Conservation (phyloP, 1,284 basidiomycete genomes). For the Austroboletus novae-zelandiae region DNA sequence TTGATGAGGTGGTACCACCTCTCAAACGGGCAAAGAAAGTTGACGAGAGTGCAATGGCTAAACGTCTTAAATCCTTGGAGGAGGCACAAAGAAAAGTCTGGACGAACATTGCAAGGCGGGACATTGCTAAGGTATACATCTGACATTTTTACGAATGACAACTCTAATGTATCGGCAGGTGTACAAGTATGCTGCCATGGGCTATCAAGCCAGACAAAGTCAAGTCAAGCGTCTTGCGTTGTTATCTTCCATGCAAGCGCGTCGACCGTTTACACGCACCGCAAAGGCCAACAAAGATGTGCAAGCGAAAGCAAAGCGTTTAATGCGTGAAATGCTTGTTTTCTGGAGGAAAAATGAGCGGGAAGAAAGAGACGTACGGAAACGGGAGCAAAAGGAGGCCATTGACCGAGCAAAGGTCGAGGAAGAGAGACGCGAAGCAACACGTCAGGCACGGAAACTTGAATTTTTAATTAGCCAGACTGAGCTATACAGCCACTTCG, state of each 20-base stretch:
- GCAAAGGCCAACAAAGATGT: constrained; percentile 86
- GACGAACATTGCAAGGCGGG: constrained; percentile 79
- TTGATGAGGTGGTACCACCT: constrained; percentile 65
- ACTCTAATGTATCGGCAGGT: constrained; percentile 48
- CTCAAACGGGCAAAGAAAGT: constrained; percentile 73
- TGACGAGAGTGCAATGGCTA: constrained; percentile 66
- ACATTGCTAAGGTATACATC: constrained; percentile 70
- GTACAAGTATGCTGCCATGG: constrained; percentile 73
- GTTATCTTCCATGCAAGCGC: constrained; percentile 77
- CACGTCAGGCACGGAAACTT: constrained; percentile 93
- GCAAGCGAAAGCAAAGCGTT: constrained; percentile 82
- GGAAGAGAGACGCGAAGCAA: constrained; percentile 95
- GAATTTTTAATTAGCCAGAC: constrained; percentile 99
- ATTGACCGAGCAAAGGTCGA: constrained; percentile 88
- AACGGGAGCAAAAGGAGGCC: constrained; percentile 93
- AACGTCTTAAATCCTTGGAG: constrained; percentile 73
- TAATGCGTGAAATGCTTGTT: constrained; percentile 93
- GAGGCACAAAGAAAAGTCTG: constrained; percentile 86
- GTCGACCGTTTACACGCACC: constrained; percentile 75
- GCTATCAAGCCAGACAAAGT: constrained; percentile 59
- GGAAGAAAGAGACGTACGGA: constrained; percentile 89
- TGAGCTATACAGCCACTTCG: constrained; percentile 98
- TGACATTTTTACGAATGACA: neutral
- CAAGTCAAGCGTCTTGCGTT: constrained; percentile 79
- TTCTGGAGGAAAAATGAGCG: constrained; percentile 99